Conservation (phyloP, 2,329 filamentous ascomycete species). For the Phymatotrichopsis omnivora region DNA sequence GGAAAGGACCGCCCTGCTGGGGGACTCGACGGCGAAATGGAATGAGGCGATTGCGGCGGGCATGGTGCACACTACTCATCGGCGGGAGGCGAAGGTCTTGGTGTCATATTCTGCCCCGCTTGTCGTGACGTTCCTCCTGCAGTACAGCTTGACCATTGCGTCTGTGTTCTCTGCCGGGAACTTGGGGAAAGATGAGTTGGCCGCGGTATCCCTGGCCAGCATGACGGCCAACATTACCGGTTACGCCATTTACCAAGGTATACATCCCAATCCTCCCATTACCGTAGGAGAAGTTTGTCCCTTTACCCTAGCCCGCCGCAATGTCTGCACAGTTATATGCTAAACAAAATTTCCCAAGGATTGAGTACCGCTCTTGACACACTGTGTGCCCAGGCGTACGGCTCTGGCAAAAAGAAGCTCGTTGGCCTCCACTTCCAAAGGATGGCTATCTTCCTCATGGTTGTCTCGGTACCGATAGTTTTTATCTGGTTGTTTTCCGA, state of each 20-base stretch:
- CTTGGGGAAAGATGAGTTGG: constrained; percentile 60
- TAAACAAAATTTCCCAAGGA: too few relatives aligned
- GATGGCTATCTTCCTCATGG: constrained; percentile 68
- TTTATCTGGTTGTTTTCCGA: constrained; percentile 61
- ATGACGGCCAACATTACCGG: constrained; percentile 76
- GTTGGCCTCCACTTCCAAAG: constrained; percentile 76
- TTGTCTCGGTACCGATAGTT: constrained; percentile 60
- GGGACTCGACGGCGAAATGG: constrained; percentile 58
- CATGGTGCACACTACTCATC: constrained; percentile 81
- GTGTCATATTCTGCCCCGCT: constrained; percentile 59
- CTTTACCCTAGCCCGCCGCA: too few relatives aligned
- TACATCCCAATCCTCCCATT: background rate
- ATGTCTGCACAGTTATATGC: too few relatives aligned
- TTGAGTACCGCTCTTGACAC: constrained; percentile 85
- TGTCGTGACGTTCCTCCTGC: constrained; percentile 63
- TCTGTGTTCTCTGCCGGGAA: constrained; percentile 70
- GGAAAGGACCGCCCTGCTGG: constrained; percentile 7
- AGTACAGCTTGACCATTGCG: constrained; percentile 75
- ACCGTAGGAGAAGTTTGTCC: too few relatives aligned
- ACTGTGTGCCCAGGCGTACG: constrained; percentile 86
- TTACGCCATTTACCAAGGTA: constrained; percentile 61
- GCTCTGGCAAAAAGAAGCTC: constrained; percentile 77
- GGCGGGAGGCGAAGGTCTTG: constrained; percentile 75
- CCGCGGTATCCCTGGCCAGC: constrained; percentile 56
- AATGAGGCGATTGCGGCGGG: constrained; percentile 73